These are phyloP conservation scores for Dentipellis sp. DNA, from an alignment of 768 basidiomycete genomes.

Conservation along the genomic window DNA sequence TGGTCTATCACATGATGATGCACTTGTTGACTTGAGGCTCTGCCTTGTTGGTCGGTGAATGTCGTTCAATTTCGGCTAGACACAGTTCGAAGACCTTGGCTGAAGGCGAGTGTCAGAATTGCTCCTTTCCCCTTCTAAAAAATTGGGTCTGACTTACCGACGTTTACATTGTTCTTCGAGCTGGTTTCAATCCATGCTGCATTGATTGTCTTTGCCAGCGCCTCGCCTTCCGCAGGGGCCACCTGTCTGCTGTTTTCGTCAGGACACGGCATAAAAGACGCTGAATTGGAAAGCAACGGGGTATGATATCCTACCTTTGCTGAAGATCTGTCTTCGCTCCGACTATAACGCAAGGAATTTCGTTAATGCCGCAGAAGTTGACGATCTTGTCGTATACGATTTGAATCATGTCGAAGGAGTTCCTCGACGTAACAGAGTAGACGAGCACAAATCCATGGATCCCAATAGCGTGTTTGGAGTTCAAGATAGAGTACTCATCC, in stretches of 20 bases:
- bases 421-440: conserved; percentile 83
- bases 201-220: conserved; percentile 59
- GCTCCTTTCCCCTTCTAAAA: background rate
- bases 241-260: conserved; percentile 54
- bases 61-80: conserved; percentile 75
- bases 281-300: background rate
- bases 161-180: conserved; percentile 79
- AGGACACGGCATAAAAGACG: background rate
- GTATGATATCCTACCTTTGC: conserved; percentile 43
- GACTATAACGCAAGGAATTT: conserved; percentile 89
- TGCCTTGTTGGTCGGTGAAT: conserved; percentile 40
- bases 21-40: conserved; percentile 38
- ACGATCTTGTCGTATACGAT: conserved; percentile 91
- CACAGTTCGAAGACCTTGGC: conserved; percentile 82
- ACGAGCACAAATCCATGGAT: conserved; percentile 97
- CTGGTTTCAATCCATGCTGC: conserved; percentile 86
- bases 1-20: conserved; percentile 42
- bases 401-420: conserved; percentile 92
- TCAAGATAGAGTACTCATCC: conserved; percentile 96
- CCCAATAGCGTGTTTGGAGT: conserved; percentile 89
- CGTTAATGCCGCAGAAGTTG: conserved; percentile 73
- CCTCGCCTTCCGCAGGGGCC: conserved; percentile 59
- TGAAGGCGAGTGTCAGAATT: conserved; percentile 20
- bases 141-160: conserved; percentile 46
- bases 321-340: conserved; percentile 86